A percentile compares a stretch with the other conserved stretches of the same genome.
Conservation (phyloP, 768 basidiomycete genomes). For the Termitomyces sp. region DNA sequence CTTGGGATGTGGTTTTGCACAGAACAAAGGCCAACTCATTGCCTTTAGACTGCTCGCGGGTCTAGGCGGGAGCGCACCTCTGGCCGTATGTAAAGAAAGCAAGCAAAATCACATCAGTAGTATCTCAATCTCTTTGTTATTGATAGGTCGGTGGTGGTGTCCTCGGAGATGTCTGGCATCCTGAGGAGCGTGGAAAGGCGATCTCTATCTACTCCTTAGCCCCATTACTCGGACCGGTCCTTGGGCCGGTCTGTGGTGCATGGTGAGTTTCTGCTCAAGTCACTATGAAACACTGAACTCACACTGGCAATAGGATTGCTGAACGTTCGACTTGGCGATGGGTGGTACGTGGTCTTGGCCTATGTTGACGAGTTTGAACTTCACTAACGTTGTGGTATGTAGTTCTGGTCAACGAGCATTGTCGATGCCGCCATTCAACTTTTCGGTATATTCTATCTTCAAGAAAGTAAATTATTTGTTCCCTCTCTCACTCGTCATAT, state of each 20-base stretch:
- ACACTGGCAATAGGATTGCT: constrained; percentile 37
- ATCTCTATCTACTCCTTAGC: constrained; percentile 63
- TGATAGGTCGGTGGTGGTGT: constrained; percentile 58
- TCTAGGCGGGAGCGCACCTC: constrained; percentile 68
- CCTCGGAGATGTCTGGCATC: constrained; percentile 55
- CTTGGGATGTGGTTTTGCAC: constrained; percentile 60
- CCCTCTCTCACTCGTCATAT: not conserved
- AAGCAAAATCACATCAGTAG: constrained; percentile 24
- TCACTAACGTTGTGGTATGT: not conserved
- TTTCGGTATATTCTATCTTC: constrained; percentile 51
- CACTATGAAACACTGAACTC: not conserved
- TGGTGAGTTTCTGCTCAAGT: constrained; percentile 32
- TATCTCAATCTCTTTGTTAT: not conserved
- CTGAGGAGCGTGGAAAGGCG: constrained; percentile 63
- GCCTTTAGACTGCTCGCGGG: constrained; percentile 69
- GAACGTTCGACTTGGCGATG: constrained; percentile 66
- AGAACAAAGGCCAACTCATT: constrained; percentile 52
- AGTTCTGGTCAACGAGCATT: constrained; percentile 70
- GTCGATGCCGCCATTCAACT: constrained; percentile 51
- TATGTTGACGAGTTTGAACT: not conserved
- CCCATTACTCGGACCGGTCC: constrained; percentile 60
- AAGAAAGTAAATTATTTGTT: constrained; percentile 48
- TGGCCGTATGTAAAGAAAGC: constrained; percentile 46
- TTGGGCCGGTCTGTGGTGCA: constrained; percentile 61
- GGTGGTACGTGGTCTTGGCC: constrained; percentile 43